Percentiles rank a stretch among this genome's conserved stretches.
Conservation (phyloP, 1,284 basidiomycete species). For the Malassezia caprae region DNA sequence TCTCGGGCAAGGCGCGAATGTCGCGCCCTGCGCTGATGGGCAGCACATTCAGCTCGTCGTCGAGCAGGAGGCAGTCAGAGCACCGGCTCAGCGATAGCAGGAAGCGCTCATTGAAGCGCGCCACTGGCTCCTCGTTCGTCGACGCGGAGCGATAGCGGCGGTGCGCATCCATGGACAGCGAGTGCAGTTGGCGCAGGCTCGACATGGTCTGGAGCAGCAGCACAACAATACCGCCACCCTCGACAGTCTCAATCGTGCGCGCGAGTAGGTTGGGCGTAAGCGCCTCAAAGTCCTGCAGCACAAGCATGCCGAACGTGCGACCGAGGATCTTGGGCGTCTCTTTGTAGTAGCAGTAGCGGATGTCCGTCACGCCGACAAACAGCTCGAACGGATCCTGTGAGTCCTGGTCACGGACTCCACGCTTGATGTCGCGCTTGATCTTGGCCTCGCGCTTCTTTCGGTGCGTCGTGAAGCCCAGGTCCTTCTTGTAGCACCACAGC, state of each 20-base stretch:
- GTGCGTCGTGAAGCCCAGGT: conserved; percentile 57
- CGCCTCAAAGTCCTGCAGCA: conserved; percentile 96
- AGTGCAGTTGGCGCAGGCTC: conserved; percentile 82
- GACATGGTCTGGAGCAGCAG: conserved; percentile 90
- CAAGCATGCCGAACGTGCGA: conserved; percentile 94
- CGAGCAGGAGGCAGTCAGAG: conserved; percentile 77
- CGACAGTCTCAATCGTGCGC: conserved; percentile 93
- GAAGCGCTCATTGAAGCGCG: conserved; percentile 97
- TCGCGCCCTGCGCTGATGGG: conserved; percentile 94
- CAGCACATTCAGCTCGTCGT: conserved; percentile 95
- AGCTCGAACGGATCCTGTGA: conserved; percentile 93
- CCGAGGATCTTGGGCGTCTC: conserved; percentile 57
- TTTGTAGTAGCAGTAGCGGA: conserved; percentile 62
- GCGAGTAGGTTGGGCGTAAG: conserved; percentile 95
- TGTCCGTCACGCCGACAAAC: conserved; percentile 96
- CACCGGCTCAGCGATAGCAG: conserved; percentile 60
- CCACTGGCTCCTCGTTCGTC: conserved; percentile 76
- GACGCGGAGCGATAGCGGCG: conserved; percentile 74
- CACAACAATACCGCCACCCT: conserved; percentile 88
- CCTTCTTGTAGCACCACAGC: conserved; percentile 45
- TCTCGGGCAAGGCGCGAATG: conserved; percentile 63
- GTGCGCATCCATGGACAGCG: conserved; percentile 71
- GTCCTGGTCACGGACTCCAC: conserved; percentile 83
- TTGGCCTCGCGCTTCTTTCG: conserved; percentile 64
- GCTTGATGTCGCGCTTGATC: conserved; percentile 52